phyloP scores from a whole-genome alignment of 805 yeast species.

The Pichia pseudocactophila region DNA sequence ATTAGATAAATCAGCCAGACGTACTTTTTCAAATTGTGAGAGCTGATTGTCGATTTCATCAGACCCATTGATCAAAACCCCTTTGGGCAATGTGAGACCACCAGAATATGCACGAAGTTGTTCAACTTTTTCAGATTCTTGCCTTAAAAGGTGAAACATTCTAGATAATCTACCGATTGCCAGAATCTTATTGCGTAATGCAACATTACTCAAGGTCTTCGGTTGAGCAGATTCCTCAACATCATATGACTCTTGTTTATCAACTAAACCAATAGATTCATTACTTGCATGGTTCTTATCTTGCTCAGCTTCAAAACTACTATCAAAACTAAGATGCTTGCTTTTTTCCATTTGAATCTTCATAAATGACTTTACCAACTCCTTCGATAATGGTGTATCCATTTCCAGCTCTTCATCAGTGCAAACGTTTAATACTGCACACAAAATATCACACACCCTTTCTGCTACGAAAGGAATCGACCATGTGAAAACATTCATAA shows the following conservation, averaged over 20 bases:
- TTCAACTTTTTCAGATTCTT: conserved; percentile 81
- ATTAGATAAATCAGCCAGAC: conserved; percentile 67
- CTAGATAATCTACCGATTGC: conserved; percentile 96
- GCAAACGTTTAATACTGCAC: conserved; percentile 83
- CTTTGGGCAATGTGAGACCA: conserved; percentile 69
- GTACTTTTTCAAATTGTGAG: conserved; percentile 73
- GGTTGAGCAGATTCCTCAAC: conserved; percentile 5
- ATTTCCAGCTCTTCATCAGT: conserved; percentile 89
- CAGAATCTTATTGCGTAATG: conserved; percentile 75
- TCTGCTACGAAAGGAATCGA: conserved; percentile 96
- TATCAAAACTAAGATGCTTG: not conserved
- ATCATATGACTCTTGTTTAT: not conserved
- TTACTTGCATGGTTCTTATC: not conserved
- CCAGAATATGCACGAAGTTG: conserved; percentile 68
- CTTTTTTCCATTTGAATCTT: conserved; percentile 13
- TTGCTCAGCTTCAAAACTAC: not conserved
- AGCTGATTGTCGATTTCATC: conserved; percentile 71
- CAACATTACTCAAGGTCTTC: conserved; percentile 25
- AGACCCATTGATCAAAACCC: conserved; percentile 73
- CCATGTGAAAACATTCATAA: conserved; percentile 97
- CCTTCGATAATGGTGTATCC: conserved; percentile 47
- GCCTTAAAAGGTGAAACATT: conserved; percentile 83
- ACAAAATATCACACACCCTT: conserved; percentile 87
- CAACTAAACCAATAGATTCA: conserved; percentile 2
- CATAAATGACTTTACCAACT: conserved; percentile 27